Base-by-base conservation (phyloP, 768 basidiomycete genomes). In the Holtermannia corniformis region DNA sequence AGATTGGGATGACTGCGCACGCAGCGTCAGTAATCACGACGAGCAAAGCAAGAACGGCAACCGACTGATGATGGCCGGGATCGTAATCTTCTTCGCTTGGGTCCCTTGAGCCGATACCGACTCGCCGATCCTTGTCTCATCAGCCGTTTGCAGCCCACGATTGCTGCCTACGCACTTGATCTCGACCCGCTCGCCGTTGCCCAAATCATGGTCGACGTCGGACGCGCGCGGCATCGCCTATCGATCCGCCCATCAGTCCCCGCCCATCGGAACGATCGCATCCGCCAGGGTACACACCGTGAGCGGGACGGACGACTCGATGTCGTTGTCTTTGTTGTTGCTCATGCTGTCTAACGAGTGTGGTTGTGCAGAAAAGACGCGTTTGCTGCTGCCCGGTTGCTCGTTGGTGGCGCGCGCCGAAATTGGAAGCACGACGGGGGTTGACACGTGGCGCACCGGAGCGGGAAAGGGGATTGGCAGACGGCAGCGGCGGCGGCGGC, bases 1-100 rank as follows among this genome's bases (percentile, higher is more conserved):
- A 97, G 51, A 93, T 76, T 23, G 88, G 91, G 52, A 95, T 72
- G 58, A 72, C 70, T 71, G 40, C 23, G 13, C 3, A 46, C 26
- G 14, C 16, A 40, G 49, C 25, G 42, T 32, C 44, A 4, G 32
- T 23, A 40, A 4, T 12, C 22, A 19, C 10, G 22, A 45, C n/a
- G 20, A 44, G 27, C 24, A 40, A 22, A 26, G 28, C n/a, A 47
- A n/a, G 25, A 32, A 10, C 5, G 28, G 47, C 46, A 13, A 60
- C 68, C 37, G 40, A 70, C 68, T 68, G 61, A 71, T 51, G 50
- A 65, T 54, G 37, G 61, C 69, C 2, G 69, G 69, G 37, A 71
- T 67, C 41, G 52, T 50, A 45, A 71, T 71, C 61, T 71, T 71
- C 56, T 71, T 71, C 22, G 62, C 54, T 41, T 66, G 67, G 32